phyloP scores from a whole-genome alignment of 2,329 filamentous ascomycete genomes.

The Beauveria asiatica region DNA sequence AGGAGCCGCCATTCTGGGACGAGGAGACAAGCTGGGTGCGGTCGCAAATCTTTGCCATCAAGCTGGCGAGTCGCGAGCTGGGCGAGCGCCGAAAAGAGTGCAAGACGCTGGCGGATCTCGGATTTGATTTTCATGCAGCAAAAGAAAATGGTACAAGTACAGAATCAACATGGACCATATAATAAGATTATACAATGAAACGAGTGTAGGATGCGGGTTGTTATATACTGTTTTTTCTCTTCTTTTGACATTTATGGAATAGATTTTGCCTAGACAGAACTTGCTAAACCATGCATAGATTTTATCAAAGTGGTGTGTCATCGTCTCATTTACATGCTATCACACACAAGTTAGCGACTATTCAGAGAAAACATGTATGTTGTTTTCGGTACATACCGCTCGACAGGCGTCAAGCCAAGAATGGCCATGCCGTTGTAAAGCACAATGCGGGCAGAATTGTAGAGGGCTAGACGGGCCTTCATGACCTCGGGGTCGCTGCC shows the following conservation, averaged over 20 bases:
- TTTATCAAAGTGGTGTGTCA: no score
- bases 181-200: background rate
- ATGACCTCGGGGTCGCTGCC: conserved; percentile 66
- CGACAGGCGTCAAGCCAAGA: conserved; percentile 69
- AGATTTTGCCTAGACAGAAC: background rate
- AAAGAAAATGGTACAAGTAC: background rate
- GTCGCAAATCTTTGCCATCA: conserved; percentile 32
- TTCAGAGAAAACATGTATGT: background rate
- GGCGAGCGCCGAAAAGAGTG: conserved; percentile 27
- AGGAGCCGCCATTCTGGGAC: conserved; percentile 31
- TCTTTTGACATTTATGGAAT: background rate
- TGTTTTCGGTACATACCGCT: conserved; percentile 30
- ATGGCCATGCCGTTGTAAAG: conserved; percentile 77
- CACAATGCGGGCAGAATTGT: conserved; percentile 66
- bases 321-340: conserved; percentile 9
- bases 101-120: conserved; percentile 27
- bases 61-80: conserved; percentile 28
- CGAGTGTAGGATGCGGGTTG: background rate
- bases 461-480: conserved; percentile 62
- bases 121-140: conserved; percentile 22
- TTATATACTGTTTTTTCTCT: background rate
- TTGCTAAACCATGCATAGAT: background rate
- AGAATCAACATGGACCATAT: background rate
- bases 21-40: conserved; percentile 31
- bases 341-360: background rate